Conservation (phyloP, 2,329 filamentous ascomycete species). For the Fusarium sp. region DNA sequence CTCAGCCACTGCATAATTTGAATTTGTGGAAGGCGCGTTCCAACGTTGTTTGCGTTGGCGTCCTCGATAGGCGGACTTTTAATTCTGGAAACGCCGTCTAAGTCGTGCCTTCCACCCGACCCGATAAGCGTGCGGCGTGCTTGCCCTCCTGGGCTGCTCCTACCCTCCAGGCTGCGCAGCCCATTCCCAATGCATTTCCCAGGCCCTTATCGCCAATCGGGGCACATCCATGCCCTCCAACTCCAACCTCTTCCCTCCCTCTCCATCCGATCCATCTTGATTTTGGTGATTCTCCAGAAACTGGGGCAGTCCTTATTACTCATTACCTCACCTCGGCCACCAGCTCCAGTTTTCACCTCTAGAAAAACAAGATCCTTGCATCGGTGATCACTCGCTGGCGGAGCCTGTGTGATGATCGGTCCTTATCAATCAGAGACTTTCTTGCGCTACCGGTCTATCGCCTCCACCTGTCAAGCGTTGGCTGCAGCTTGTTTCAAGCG, state of each 20-base stretch:
- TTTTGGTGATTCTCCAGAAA: constrained; percentile 2
- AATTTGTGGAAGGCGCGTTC: constrained; percentile 5
- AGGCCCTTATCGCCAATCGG: constrained; percentile 8
- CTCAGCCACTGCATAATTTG: constrained; percentile 2
- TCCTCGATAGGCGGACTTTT: constrained; percentile 10
- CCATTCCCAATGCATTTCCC: background rate
- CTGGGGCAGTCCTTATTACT: background rate
- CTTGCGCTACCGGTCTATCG: constrained; percentile 2
- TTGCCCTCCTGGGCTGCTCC: background rate
- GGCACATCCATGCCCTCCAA: constrained; percentile 10
- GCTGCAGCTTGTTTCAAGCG: constrained; percentile 13
- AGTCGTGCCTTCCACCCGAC: constrained; percentile 6
- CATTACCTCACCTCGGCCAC: background rate
- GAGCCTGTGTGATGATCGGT: background rate
- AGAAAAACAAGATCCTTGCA: background rate
- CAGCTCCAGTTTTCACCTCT: background rate
- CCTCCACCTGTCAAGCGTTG: constrained; percentile 16
- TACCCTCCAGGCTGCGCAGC: background rate
- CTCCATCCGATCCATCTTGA: background rate
- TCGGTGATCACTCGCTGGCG: background rate
- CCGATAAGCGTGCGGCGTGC: constrained; percentile 11
- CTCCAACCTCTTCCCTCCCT: background rate
- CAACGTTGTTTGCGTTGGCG: background rate
- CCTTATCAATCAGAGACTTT: constrained; percentile 19
- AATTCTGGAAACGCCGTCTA: constrained; percentile 2